Evolutionary conservation across 805 yeast species (phyloP), one percentile per base, ranked within the genome.

Genomic region (Myxozyma neotropica): DNA sequence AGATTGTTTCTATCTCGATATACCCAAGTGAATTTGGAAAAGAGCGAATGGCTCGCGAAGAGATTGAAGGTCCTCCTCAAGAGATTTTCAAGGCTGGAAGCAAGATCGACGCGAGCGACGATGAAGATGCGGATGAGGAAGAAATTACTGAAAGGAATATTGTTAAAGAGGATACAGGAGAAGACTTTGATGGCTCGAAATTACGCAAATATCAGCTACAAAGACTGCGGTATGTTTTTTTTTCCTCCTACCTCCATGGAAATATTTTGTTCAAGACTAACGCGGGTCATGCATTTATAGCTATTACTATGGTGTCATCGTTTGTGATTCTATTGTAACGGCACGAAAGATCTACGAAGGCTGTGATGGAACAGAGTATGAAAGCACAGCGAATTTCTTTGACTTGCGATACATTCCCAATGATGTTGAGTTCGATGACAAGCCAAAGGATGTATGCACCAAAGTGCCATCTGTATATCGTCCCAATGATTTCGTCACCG

Each of bases 301-400:
- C 17, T 94, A 94, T 73, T 94, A 85, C 73, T 94, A 93, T 72
- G 99, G 98, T 0, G 86, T 94, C 19, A 90, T 93, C 3, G 80
- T 77, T 53, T 94, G 97, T 76, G 95, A 89, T 69, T 80, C 85
- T 21, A 78, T 87, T 1, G 73, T 70, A 1, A 86, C 97, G 0
- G 88, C 97, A 0, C 80, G 83, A 67, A 75, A 76, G 31, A 90
- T 94, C 29, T 94, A 93, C 71, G 84, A 85, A 36, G 87, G 83
- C 69, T 90, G 96, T 75, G 99, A 94, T 73, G 96, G 96, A 33
- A 83, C 97, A 0, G 99, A 94, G 75, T 94, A 83, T 71, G 99
- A 94, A 74, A 86, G 96, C 13, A 91, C 98, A 0, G 96, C 98
- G 3, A 94, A 94, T 72, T 81, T 89, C 56, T 93, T 94, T 73